Base-by-base conservation (phyloP, 192 early-diverging fungal species). In the Umbelopsis vinacea region DNA sequence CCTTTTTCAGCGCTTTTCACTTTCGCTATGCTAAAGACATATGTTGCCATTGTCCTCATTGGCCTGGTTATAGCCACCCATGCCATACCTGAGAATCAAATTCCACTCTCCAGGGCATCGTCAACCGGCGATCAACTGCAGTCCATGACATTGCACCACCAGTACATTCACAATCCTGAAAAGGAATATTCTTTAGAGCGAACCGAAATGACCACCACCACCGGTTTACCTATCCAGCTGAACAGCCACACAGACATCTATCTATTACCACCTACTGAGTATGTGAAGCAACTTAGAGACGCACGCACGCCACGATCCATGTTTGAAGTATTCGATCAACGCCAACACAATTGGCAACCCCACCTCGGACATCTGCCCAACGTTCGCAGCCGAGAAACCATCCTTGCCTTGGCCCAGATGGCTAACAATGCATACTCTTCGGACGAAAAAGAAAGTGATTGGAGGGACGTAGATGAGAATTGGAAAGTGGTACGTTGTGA, bases 381-480 rank as follows among this genome's bases (percentile, higher is more conserved):
- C 76, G 76, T 92, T 26, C 86, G 72, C 2, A 88, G 95, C 84
- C 83, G 86, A 35, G 70, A 78, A 5, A 94, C 96, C 4, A 81
- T 97, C 21, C 76, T 92, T 23, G 84, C 84, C 24, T 71, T 97
- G 38, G 92, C 90, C 15, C 84, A 86, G 40, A 93, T 97, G 90
- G 89, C 90, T 2, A 90, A 87, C 57, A 92, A 96, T 71, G 89
- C 96, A 7, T 97, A 97, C 79, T 85, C 82, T 26, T 80, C 88
- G 15, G 81, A 85, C 11, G 85, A 75, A 15, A 66, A 66, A 46
- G 78, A 82, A 2, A 82, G 80, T 23, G 86, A 82, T 19, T 92
- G 89, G 90, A 86, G 88, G 71, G 84, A 83, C 55, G 70, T 92
- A 40, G 90, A 85, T 67, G 82, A 85, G 24, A 52, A 81, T 11